phyloP scores from a whole-genome alignment of 352 stramenopile species.

The Globisporangium recalcitrans region DNA sequence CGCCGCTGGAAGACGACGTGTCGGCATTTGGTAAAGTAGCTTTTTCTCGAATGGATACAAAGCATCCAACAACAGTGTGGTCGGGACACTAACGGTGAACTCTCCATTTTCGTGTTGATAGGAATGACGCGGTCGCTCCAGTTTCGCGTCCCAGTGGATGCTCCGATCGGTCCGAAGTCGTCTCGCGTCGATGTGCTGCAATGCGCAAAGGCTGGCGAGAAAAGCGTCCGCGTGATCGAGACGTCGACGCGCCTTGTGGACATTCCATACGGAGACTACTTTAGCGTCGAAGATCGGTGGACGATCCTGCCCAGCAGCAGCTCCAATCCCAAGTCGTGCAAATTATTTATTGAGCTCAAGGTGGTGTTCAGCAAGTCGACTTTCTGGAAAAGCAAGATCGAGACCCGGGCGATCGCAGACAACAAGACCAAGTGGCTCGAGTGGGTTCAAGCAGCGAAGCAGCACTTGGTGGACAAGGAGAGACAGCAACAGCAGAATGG shows the following conservation, averaged over 20 bases:
- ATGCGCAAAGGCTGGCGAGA: slow-evolving; percentile 42
- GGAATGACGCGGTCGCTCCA: slow-evolving; percentile 61
- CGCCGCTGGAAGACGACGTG: slow-evolving; percentile 36
- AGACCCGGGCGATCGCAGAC: slow-evolving; percentile 62
- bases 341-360: slow-evolving; percentile 76
- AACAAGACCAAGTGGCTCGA: slow-evolving; percentile 69
- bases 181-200: slow-evolving; percentile 78
- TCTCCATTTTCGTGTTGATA: no score
- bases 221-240: slow-evolving; percentile 50
- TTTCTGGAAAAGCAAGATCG: slow-evolving; percentile 80
- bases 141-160: slow-evolving; percentile 73
- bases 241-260: slow-evolving; percentile 75
- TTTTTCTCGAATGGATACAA: no score
- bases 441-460: slow-evolving; percentile 63
- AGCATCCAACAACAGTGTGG: no score
- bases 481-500: neutral
- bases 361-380: slow-evolving; percentile 82
- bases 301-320: slow-evolving; percentile 49
- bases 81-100: no score
- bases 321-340: slow-evolving; percentile 38
- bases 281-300: slow-evolving; percentile 82
- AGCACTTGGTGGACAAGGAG: slow-evolving; percentile 25
- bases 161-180: slow-evolving; percentile 76
- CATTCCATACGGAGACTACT: slow-evolving; percentile 86
- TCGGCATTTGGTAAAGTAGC: no score